Evolutionary conservation across 768 basidiomycete genomes (phyloP), one percentile per base, ranked within the genome.

Genomic region (Epithele typhae): DNA sequence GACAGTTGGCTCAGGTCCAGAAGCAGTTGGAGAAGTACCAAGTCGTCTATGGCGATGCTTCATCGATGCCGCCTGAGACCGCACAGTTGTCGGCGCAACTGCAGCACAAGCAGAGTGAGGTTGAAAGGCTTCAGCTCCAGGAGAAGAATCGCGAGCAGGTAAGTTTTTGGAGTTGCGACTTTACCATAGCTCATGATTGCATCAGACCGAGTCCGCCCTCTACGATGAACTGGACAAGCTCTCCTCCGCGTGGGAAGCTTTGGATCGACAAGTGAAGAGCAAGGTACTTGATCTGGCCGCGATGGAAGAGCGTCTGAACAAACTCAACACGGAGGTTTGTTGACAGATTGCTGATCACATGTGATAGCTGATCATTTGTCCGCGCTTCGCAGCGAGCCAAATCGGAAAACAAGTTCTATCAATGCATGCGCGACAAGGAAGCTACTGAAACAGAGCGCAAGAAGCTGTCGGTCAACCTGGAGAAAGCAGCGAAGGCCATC

Each of bases 381-480:
- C 1, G 22, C 6, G n/a, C 35, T 8, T 36, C 8, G 27, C 66
- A 97, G 92, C 91, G 90, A 84, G 89, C 92, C 8, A 97, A 95
- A 68, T 82, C 88, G 14, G 94, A 97, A 49, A 95, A 93, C 71
- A 97, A 94, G 64, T 98, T 81, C 61, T 98, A 83, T 60, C 78
- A 88, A 15, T 84, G 84, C 2, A 89, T 95, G 84, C 82, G 92
- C 24, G 83, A 86, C 47, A 92, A 87, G 66, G 92, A 96, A 49
- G 82, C 88, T 15, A 67, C 84, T 3, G 89, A 92, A 25, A 71
- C 70, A 1, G 89, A 92, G 61, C 76, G 82, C 37, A 90, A 90
- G 64, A 78, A 71, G 25, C 65, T 82, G 25, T 59, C 69, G 15
- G 75, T 82, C 40, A 73, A 69, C 24, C 62, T 76, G 14, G 81